phyloP scores from a whole-genome alignment of 768 basidiomycete species.

The Hygrocybe punicea region DNA sequence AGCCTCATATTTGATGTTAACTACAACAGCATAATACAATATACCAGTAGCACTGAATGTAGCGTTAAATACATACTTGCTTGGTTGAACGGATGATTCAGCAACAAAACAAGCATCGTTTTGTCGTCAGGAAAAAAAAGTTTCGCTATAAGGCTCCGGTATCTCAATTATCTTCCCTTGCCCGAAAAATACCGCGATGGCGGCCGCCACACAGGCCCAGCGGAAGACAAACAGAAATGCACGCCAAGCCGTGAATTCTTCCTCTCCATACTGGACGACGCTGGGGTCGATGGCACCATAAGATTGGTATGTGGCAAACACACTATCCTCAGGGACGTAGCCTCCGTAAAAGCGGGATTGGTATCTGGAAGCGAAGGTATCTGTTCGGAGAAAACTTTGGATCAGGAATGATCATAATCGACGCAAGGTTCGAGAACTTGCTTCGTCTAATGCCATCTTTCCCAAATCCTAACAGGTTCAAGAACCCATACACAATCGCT shows the following conservation, averaged over 20 bases:
- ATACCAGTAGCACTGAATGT: too few species aligned
- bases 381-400: not conserved
- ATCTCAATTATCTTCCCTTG: not conserved
- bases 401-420: not conserved
- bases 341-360: conserved; percentile 6
- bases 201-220: not conserved
- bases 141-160: too few species aligned
- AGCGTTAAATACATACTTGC: too few species aligned
- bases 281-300: not conserved
- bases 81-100: too few species aligned
- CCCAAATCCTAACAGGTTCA: not conserved
- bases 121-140: too few species aligned
- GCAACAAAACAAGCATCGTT: too few species aligned
- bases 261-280: not conserved
- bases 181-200: not conserved
- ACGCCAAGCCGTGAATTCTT: not conserved
- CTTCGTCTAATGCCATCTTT: conserved; percentile 1
- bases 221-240: not conserved
- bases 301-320: conserved; percentile 1
- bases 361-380: conserved; percentile 2
- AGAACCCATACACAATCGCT: not conserved
- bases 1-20: not conserved
- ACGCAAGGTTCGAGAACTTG: not conserved
- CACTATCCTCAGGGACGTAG: conserved; percentile 3
- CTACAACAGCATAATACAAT: too few species aligned